These are phyloP conservation scores for Sclerotinia spermophila DNA, from an alignment of 2,329 filamentous ascomycete species.

Conservation along the genomic window DNA sequence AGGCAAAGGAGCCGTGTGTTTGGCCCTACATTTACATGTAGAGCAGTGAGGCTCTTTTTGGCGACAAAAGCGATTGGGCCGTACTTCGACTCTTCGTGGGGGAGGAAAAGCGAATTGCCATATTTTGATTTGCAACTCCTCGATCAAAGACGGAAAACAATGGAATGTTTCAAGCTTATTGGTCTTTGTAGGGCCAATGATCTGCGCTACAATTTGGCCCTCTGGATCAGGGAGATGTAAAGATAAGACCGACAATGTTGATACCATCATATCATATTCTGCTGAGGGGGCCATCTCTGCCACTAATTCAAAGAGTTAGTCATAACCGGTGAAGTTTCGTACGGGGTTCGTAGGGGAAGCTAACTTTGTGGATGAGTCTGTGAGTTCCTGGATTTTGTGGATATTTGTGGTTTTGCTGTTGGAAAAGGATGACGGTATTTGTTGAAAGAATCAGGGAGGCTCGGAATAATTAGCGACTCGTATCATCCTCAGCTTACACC, in stretches of 20 bases:
- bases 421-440: not conserved
- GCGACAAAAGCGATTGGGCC: not conserved
- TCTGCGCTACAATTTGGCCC: not conserved
- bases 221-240: not conserved
- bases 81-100: not conserved
- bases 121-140: not conserved
- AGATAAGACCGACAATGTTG: not conserved
- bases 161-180: not conserved
- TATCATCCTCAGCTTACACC: not conserved
- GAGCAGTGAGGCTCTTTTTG: not conserved
- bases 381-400: not conserved
- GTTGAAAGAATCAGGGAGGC: too few relatives aligned
- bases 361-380: not conserved
- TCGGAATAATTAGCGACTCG: not conserved
- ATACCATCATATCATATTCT: not conserved
- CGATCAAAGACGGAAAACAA: not conserved
- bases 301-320: too few relatives aligned
- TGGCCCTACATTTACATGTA: not conserved
- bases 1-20: not conserved
- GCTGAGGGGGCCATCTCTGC: not conserved
- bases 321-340: not conserved
- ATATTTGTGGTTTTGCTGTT: not conserved
- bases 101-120: not conserved
- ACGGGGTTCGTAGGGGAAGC: not conserved
- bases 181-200: not conserved